Evolutionary conservation across 169 alveolate genomes (phyloP).

Genomic region (Cryptosporidium canis): DNA sequence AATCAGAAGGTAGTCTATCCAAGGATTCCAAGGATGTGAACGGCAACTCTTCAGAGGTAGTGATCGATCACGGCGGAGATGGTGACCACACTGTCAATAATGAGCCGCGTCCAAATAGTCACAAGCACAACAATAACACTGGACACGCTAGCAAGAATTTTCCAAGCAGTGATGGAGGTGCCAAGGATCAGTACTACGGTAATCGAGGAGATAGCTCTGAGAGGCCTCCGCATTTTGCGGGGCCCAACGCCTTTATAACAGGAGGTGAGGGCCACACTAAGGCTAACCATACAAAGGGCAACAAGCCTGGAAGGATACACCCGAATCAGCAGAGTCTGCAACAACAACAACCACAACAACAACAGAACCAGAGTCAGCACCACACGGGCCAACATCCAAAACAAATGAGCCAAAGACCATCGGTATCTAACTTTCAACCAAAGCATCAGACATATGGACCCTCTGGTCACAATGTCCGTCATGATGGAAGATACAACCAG

Average conservation of each 20-base stretch:
- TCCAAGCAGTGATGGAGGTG: neutral
- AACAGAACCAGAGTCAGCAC: neutral
- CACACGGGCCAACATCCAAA: neutral
- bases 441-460: slow-evolving; percentile 11
- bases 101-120: neutral
- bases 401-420: neutral
- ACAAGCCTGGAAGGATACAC: neutral
- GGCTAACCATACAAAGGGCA: neutral
- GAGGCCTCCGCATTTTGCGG: neutral
- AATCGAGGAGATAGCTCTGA: neutral
- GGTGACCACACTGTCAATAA: neutral
- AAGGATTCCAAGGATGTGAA: neutral
- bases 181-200: neutral
- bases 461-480: neutral
- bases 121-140: neutral
- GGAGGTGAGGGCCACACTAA: neutral
- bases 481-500: neutral
- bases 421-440: neutral
- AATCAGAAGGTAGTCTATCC: neutral
- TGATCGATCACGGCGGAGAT: neutral
- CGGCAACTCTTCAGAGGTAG: neutral
- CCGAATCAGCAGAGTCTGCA: neutral
- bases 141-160: neutral
- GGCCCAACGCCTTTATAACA: neutral
- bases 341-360: neutral